Conservation (phyloP, 2,329 filamentous ascomycete species). For the Blastomyces gilchristii region DNA sequence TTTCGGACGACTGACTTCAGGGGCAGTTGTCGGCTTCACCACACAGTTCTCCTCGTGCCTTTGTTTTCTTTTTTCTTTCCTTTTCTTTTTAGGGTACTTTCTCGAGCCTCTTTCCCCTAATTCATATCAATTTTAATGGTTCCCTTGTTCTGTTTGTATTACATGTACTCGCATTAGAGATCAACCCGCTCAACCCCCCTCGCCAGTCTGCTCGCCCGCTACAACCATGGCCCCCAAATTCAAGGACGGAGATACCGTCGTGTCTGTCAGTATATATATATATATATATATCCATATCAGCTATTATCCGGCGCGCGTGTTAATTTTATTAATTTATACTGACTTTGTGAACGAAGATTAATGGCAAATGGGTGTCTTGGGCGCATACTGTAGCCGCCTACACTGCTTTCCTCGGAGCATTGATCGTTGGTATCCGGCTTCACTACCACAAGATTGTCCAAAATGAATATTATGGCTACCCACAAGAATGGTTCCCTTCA, state of each 20-base stretch:
- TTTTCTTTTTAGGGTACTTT: conserved; percentile 9
- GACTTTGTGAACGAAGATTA: conserved; percentile 44
- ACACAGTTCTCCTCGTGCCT: background rate
- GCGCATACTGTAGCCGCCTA: conserved; percentile 77
- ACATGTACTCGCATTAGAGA: background rate
- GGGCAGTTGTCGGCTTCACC: background rate
- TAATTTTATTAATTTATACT: background rate
- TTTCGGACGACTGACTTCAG: background rate
- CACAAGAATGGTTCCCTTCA: conserved; percentile 92
- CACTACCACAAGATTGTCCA: conserved; percentile 97
- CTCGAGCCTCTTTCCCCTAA: conserved; percentile 14
- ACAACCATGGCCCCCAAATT: conserved; percentile 49
- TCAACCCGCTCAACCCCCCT: background rate
- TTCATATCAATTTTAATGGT: conserved; percentile 19
- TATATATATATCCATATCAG: background rate
- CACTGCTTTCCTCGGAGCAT: conserved; percentile 70
- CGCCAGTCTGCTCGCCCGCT: conserved; percentile 17
- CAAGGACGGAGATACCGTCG: conserved; percentile 53
- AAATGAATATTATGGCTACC: conserved; percentile 92
- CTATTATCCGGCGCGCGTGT: background rate
- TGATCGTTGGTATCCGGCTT: conserved; percentile 67
- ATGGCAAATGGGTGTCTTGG: conserved; percentile 84
- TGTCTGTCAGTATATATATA: conserved; percentile 39
- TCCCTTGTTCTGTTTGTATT: conserved; percentile 10
- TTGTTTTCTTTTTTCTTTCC: conserved; percentile 11